Evolutionary conservation across 148 eudicot species (phyloP), one percentile per base, ranked within the genome.

Genomic region (Heliamphora exappendiculata): DNA sequence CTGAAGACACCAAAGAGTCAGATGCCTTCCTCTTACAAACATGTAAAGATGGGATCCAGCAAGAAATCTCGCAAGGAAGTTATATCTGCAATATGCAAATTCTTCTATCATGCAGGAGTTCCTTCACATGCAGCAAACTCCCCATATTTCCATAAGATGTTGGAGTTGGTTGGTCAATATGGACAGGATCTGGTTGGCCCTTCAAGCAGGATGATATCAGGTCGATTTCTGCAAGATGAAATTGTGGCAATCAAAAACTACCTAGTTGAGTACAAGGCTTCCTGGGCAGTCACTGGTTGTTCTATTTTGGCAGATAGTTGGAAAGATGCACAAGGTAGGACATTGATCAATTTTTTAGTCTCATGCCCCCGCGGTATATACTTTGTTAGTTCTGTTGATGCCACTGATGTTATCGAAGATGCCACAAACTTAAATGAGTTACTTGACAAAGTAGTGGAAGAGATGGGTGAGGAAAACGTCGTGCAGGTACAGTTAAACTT

Each of bases 231-330:
- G 60, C 98, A 89, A 81, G 93, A 91, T 78, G 98, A 94, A 78
- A 80, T 88, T 75, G 72, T 71, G 37, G 87, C 91, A 55, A 82
- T 91, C 34, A 90, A 81, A 75, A 85, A 81, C 69, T 84, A 91
- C 79, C 86, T 94, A 22, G 82, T 60, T 39, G 98, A 94, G 83
- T 90, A 88, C 36, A 91, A 84, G 78, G 82, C 97, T 75, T 94
- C 97, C 42, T 94, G 98, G 98, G 81, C 91, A 62, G 88, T 88
- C 59, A 91, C 98, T 81, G 98, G 98, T 49, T 90, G 97, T 82
- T 94, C 98, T 28, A 89, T 94, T 73, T 81, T 94, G 89, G 97
- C 93, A 63, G 98, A 94, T 84, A 87, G 91, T 85, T 94, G 98
- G 98, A 89, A 74, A 83, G 89, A 90, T 82, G 72, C 75, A 24